Evolutionary conservation across 2,329 filamentous ascomycete species (phyloP).

Genomic region (Alternaria postmessia): DNA sequence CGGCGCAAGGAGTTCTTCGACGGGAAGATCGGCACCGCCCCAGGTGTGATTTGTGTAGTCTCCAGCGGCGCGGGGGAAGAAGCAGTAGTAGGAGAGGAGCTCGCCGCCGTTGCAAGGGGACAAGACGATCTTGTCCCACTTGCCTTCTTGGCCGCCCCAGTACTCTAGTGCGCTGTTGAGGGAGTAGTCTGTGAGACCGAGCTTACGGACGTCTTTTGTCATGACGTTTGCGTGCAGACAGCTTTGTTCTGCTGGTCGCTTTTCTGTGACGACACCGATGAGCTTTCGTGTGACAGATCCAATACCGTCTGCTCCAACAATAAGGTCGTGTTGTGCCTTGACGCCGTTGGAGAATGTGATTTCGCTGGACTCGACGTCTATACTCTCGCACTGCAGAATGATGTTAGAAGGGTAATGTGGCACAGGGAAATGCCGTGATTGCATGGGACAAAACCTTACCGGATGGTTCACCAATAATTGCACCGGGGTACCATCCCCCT

Average conservation of each 20-base stretch:
- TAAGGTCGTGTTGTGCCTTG: constrained; percentile 63
- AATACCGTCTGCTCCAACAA: constrained; percentile 73
- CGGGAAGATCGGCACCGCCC: constrained; percentile 61
- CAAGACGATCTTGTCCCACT: constrained; percentile 72
- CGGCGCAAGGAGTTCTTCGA: constrained; percentile 67
- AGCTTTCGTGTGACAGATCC: constrained; percentile 70
- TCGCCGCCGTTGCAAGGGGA: constrained; percentile 73
- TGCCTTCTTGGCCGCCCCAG: constrained; percentile 73
- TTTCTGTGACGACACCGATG: constrained; percentile 69
- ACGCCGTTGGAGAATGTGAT: constrained; percentile 57
- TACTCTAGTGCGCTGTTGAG: constrained; percentile 69
- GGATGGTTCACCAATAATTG: constrained; percentile 65
- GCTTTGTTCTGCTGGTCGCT: constrained; percentile 66
- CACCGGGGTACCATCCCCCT: constrained; percentile 63
- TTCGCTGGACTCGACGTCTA: constrained; percentile 60
- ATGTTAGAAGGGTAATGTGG: background rate
- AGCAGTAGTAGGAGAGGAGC: constrained; percentile 74
- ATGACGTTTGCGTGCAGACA: constrained; percentile 72
- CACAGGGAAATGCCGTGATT: background rate
- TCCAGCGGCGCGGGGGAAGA: constrained; percentile 68
- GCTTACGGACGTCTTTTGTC: constrained; percentile 66
- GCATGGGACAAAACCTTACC: constrained; percentile 13
- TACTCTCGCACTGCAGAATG: constrained; percentile 54
- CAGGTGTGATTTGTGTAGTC: constrained; percentile 70
- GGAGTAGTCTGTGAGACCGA: constrained; percentile 70